Base-by-base conservation (phyloP, 257 asterid genomes). In the Fraxinus pennsylvanica region DNA sequence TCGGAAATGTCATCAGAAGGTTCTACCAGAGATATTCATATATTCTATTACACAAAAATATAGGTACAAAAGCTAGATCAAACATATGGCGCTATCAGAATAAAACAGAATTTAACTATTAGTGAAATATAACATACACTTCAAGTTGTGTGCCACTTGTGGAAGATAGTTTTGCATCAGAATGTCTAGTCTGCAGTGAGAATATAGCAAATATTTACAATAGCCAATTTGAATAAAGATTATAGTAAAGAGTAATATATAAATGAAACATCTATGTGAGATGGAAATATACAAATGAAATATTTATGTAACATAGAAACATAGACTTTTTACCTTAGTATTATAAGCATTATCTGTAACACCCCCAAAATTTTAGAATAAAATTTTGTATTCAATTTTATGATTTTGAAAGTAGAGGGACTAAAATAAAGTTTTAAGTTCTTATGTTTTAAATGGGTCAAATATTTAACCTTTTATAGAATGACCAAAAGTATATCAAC, bases 81-180 rank as follows among this genome's bases (percentile, higher is more conserved):
- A 77, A 61, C 74, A 32, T 47, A 71, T 10, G 67, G 59, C 22
- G 27, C 39, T 30, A 54, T 57, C 9, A 21, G 72, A 39, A 67
- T 63, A 43, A 71, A 61, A 41, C 32, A n/a, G 47, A 79, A 66
- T 65, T 25, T 74, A 77, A 43, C 45, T 50, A 72, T 50, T 22
- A 75, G 52, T 67, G 72, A 27, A 47, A 72, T 59, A 72, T 41
- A 70, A 80, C 91, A 74, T 84, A 88, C 91, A 36, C 90, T 72
- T 88, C 87, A 67, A 84, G 75, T 68, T 86, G 87, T 72, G 75
- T 87, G 68, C 79, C 85, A 8, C 76, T 82, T 21, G 89, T 81
- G 75, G 88, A 82, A 54, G 88, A 81, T 21, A 82, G 77, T 63
- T 83, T 81, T 68, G 81, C 83, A 33, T 82, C 82, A 27, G 90